These are phyloP conservation scores for Microthlaspi erraticum DNA, from an alignment of 345 rosid species.

Conservation along the genomic window DNA sequence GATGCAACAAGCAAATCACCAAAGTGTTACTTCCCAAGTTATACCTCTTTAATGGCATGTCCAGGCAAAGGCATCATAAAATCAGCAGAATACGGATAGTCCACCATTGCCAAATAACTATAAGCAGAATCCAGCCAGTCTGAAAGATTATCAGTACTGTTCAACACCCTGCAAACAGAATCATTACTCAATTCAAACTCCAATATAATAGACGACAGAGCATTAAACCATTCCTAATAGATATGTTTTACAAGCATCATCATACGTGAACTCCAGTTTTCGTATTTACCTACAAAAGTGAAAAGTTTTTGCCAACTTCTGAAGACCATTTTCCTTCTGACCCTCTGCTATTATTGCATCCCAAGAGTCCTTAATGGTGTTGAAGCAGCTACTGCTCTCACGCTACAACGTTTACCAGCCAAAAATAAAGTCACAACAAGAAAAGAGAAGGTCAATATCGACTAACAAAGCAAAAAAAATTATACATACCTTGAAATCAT, in stretches of 20 bases:
- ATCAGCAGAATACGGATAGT: slow-evolving; percentile 80
- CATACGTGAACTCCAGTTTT: neutral
- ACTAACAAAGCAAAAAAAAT: slow-evolving; percentile 2
- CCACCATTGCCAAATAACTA: slow-evolving; percentile 91
- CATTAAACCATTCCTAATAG: neutral
- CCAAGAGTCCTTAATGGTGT: slow-evolving; percentile 83
- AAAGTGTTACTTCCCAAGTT: neutral
- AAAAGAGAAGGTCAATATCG: neutral
- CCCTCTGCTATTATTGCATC: slow-evolving; percentile 61
- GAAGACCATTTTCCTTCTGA: slow-evolving; percentile 73
- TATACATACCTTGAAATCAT: slow-evolving; percentile 73
- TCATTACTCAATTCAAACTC: slow-evolving; percentile 25
- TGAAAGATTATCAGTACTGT: slow-evolving; percentile 60
- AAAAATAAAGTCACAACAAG: neutral
- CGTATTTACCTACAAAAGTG: slow-evolving; percentile 69
- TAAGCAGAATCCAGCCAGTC: slow-evolving; percentile 89
- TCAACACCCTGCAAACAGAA: slow-evolving; percentile 60
- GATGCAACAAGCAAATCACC: slow-evolving; percentile 1
- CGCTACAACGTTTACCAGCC: slow-evolving; percentile 50
- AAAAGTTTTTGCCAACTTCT: slow-evolving; percentile 64
- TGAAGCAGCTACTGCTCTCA: slow-evolving; percentile 85
- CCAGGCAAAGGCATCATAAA: slow-evolving; percentile 99
- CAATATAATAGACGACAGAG: neutral
- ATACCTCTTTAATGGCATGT: slow-evolving; percentile 90
- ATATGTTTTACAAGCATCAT: no score